These are phyloP conservation scores for Colletotrichum lindemuthianum DNA, from an alignment of 2,329 filamentous ascomycete species.

Conservation along the genomic window DNA sequence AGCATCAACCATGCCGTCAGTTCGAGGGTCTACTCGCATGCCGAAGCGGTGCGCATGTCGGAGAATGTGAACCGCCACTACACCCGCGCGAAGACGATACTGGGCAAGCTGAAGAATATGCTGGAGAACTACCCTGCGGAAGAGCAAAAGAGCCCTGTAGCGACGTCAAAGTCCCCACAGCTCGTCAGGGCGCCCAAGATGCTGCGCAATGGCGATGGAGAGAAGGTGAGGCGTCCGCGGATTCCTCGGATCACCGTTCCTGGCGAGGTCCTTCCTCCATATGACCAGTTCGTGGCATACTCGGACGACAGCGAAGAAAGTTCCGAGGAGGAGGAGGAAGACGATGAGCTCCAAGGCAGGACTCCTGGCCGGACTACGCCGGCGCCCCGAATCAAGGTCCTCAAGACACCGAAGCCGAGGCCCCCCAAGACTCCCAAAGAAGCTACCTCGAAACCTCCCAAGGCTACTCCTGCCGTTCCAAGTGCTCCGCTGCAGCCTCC, in stretches of 20 bases:
- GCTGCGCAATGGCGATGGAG: slow-evolving; percentile 55
- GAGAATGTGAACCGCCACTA: slow-evolving; percentile 72
- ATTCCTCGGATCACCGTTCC: slow-evolving; percentile 72
- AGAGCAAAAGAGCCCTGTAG: slow-evolving; percentile 62
- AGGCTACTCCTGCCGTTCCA: slow-evolving; percentile 46
- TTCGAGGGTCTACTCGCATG: slow-evolving; percentile 67
- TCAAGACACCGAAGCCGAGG: slow-evolving; percentile 47
- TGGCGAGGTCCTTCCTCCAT: slow-evolving; percentile 72
- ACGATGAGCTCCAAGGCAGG: slow-evolving; percentile 34
- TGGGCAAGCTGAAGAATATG: slow-evolving; percentile 69
- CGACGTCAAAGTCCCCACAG: slow-evolving; percentile 63
- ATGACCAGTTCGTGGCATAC: slow-evolving; percentile 71
- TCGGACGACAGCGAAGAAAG: slow-evolving; percentile 64
- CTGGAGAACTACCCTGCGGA: slow-evolving; percentile 67
- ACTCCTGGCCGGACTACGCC: slow-evolving; percentile 48
- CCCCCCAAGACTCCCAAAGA: slow-evolving; percentile 55
- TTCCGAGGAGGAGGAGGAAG: slow-evolving; percentile 59
- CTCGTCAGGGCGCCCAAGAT: slow-evolving; percentile 59
- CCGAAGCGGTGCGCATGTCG: slow-evolving; percentile 71
- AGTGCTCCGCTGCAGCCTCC: slow-evolving; percentile 61
- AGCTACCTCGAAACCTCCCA: slow-evolving; percentile 35
- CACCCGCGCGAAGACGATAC: slow-evolving; percentile 66
- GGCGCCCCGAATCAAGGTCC: slow-evolving; percentile 60
- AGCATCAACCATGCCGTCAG: slow-evolving; percentile 64
- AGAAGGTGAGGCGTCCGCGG: slow-evolving; percentile 56